Evolutionary conservation across 805 yeast genomes (phyloP).

Genomic region (Ogataea pini): DNA sequence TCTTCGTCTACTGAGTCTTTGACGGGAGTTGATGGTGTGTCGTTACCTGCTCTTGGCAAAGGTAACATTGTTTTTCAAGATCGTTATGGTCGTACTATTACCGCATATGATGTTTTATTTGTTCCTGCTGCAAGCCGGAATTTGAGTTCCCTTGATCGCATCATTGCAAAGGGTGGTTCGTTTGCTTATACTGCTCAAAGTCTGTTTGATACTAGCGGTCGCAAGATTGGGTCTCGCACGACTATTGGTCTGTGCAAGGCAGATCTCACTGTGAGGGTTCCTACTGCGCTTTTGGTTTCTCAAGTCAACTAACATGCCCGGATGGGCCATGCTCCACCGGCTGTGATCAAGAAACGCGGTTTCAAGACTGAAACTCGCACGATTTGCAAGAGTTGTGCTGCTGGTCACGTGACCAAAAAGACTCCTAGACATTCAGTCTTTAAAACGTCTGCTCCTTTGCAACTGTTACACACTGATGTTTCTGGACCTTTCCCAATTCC

Average conservation of each 20-base stretch:
- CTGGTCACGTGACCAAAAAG: constrained; percentile 1
- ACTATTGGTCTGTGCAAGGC: background rate
- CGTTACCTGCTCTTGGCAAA: constrained; percentile 1
- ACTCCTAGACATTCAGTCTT: background rate
- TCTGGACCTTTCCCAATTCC: constrained; percentile 12
- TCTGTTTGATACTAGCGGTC: background rate
- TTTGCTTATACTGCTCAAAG: constrained; percentile 1
- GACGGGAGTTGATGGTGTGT: background rate
- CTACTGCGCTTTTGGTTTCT: background rate
- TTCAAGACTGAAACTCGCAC: background rate
- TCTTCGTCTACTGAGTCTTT: background rate
- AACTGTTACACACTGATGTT: constrained; percentile 5
- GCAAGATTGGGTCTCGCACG: background rate
- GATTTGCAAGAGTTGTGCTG: background rate
- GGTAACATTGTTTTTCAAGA: background rate
- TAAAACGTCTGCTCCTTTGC: constrained; percentile 2
- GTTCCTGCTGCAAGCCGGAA: constrained; percentile 1
- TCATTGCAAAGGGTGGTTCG: background rate
- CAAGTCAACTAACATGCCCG: background rate
- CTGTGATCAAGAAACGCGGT: background rate
- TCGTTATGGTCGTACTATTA: background rate
- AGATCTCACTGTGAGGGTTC: background rate
- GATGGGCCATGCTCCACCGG: background rate
- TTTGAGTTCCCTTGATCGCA: background rate
- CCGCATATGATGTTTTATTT: background rate